phyloP scores from a whole-genome alignment of 345 rosid species.

The Euphorbia lathyris region DNA sequence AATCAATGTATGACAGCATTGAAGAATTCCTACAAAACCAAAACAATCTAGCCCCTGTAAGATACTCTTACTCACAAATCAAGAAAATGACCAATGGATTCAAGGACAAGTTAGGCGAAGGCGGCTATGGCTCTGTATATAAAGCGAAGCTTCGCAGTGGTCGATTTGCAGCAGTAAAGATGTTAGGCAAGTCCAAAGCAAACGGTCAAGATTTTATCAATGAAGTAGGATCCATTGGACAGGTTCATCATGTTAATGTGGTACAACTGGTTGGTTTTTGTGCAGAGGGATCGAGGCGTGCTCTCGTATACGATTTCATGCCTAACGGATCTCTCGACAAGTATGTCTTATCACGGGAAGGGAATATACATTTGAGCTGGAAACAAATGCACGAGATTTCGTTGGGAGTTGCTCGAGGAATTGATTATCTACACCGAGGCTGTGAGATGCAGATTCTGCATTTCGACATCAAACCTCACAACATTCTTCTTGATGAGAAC shows the following conservation, averaged over 20 bases:
- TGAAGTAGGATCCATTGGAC: constrained; percentile 21
- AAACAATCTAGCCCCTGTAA: constrained; percentile 13
- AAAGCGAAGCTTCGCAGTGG: constrained; percentile 20
- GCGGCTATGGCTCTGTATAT: constrained; percentile 17
- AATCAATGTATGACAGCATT: constrained; percentile 17
- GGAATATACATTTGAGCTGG: constrained; percentile 6
- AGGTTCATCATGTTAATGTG: constrained; percentile 16
- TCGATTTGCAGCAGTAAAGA: constrained; percentile 19
- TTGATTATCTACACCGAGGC: constrained; percentile 18
- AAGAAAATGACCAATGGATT: constrained; percentile 16
- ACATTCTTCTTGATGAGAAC: constrained; percentile 22
- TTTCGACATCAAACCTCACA: constrained; percentile 22
- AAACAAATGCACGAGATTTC: constrained; percentile 15
- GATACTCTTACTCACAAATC: constrained; percentile 19
- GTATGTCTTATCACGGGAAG: constrained; percentile 13
- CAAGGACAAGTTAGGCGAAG: constrained; percentile 20
- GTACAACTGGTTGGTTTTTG: constrained; percentile 18
- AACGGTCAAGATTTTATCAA: constrained; percentile 21
- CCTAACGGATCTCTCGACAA: constrained; percentile 21
- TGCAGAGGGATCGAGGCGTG: constrained; percentile 18
- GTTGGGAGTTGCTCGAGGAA: constrained; percentile 15
- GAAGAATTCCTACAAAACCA: constrained; percentile 21
- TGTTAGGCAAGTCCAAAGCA: constrained; percentile 12
- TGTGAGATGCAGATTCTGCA: constrained; percentile 21
- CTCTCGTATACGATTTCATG: constrained; percentile 23